A percentile compares a stretch with the other conserved stretches of the same genome.
phyloP scores from a whole-genome alignment of 768 basidiomycete genomes.

The Phylloporus sp. region DNA sequence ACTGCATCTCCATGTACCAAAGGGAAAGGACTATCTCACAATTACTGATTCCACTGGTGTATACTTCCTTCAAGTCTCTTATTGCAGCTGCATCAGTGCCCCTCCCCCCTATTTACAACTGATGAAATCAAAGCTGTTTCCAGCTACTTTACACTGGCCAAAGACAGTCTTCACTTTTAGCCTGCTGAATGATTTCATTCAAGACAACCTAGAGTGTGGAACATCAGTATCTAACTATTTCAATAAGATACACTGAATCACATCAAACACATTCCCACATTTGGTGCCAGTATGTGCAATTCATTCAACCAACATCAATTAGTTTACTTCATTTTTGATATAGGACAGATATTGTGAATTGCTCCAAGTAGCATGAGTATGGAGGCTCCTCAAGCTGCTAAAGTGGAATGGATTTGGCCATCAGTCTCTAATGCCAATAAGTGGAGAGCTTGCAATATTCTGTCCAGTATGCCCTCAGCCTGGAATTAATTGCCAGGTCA shows the following conservation, averaged over 20 bases:
- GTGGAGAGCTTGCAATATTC: constrained; percentile 3
- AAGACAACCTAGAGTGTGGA: constrained; percentile 17
- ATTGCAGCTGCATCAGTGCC: not conserved
- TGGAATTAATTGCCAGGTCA: constrained; percentile 9
- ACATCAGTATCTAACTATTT: not conserved
- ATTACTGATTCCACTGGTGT: too few relatives aligned
- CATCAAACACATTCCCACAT: constrained; percentile 1
- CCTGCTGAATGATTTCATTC: constrained; percentile 17
- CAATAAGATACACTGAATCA: not conserved
- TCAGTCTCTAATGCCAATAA: too few relatives aligned
- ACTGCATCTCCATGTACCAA: too few relatives aligned
- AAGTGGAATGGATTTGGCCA: constrained; percentile 18
- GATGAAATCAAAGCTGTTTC: not conserved
- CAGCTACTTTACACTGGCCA: not conserved
- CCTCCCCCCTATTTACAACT: not conserved
- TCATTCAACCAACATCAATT: too few relatives aligned
- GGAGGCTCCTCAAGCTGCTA: constrained; percentile 15
- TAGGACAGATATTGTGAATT: constrained; percentile 21
- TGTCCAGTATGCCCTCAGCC: constrained; percentile 29
- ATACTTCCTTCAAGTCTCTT: not conserved
- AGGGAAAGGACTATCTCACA: fast-evolving
- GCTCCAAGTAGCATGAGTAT: constrained; percentile 7
- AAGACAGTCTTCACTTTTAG: constrained; percentile 9
- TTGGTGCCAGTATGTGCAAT: not conserved
- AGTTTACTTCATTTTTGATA: too few relatives aligned